phyloP scores from a whole-genome alignment of 495 filamentous ascomycete species.

The Penicillium argentinense region DNA sequence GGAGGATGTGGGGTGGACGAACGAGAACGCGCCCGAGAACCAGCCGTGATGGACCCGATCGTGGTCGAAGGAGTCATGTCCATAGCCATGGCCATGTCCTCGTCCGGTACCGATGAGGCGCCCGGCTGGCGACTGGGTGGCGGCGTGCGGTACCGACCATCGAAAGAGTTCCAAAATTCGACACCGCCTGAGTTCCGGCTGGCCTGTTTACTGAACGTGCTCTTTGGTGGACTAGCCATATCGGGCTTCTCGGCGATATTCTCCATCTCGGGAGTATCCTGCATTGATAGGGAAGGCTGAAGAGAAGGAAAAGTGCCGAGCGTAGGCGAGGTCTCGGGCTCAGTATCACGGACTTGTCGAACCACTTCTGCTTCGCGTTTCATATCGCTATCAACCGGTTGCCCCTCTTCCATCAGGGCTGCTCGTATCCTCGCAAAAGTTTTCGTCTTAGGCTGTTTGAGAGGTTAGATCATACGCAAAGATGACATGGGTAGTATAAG shows the following conservation, averaged over 20 bases:
- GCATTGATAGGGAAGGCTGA: constrained; percentile 51
- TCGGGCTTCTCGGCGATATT: constrained; percentile 59
- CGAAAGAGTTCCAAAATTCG: constrained; percentile 80
- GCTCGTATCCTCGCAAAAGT: constrained; percentile 90
- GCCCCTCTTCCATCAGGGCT: constrained; percentile 80
- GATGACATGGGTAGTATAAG: not conserved
- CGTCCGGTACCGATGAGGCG: constrained; percentile 63
- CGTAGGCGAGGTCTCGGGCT: constrained; percentile 44
- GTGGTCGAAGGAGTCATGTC: constrained; percentile 66
- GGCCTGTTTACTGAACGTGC: constrained; percentile 71
- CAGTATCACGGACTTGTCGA: constrained; percentile 82
- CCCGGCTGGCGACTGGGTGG: constrained; percentile 56
- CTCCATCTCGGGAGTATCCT: constrained; percentile 50
- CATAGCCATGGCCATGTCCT: constrained; percentile 73
- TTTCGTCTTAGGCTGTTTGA: constrained; percentile 80
- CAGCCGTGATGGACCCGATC: constrained; percentile 28
- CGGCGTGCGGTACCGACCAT: constrained; percentile 61
- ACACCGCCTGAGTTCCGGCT: constrained; percentile 67
- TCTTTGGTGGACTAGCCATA: constrained; percentile 50
- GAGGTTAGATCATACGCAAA: not conserved
- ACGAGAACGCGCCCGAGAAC: constrained; percentile 43
- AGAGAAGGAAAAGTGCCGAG: constrained; percentile 38
- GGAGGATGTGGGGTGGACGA: constrained; percentile 50
- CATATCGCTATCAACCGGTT: constrained; percentile 84
- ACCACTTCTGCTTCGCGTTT: constrained; percentile 93